phyloP scores from a whole-genome alignment of 306 rosid genomes.

The Ziziphus jujuba region DNA sequence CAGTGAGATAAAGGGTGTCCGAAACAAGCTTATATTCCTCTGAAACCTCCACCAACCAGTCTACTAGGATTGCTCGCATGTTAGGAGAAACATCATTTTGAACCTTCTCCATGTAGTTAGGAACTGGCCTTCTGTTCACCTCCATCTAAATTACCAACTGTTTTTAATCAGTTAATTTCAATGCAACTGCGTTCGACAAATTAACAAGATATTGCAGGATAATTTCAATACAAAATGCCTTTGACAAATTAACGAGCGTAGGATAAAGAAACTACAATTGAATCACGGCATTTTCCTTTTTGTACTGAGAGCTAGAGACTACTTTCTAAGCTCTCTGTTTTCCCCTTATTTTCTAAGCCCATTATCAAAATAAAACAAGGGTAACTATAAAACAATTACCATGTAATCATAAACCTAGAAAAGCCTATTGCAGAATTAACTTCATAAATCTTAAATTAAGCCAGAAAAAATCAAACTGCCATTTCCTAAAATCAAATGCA shows the following conservation, averaged over 20 bases:
- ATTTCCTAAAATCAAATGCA: neutral
- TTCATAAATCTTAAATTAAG: no score
- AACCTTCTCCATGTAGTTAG: slow-evolving; percentile 16
- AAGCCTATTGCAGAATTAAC: no score
- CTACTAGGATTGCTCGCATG: slow-evolving; percentile 42
- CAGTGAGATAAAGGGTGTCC: slow-evolving; percentile 43
- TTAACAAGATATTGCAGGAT: no score
- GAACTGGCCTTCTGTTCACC: slow-evolving; percentile 26
- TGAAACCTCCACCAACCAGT: slow-evolving; percentile 48
- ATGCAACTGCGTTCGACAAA: neutral
- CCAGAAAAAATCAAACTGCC: neutral
- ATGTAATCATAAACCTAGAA: no score
- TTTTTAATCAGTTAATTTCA: neutral
- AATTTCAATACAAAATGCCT: neutral
- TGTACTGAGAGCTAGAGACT: no score
- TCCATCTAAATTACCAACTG: slow-evolving; percentile 33
- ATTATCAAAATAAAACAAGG: no score
- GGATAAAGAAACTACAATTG: no score
- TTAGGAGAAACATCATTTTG: slow-evolving; percentile 19
- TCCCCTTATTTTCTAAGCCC: no score
- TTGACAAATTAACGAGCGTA: no score
- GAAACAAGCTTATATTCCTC: slow-evolving; percentile 41
- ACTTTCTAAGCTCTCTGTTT: no score
- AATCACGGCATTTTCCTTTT: no score
- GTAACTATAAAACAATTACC: no score